Percentiles rank a stretch among this genome's conserved stretches.
These are phyloP conservation scores for Orbilia ellipsospora DNA, from an alignment of 2,329 filamentous ascomycete species.

Conservation along the genomic window DNA sequence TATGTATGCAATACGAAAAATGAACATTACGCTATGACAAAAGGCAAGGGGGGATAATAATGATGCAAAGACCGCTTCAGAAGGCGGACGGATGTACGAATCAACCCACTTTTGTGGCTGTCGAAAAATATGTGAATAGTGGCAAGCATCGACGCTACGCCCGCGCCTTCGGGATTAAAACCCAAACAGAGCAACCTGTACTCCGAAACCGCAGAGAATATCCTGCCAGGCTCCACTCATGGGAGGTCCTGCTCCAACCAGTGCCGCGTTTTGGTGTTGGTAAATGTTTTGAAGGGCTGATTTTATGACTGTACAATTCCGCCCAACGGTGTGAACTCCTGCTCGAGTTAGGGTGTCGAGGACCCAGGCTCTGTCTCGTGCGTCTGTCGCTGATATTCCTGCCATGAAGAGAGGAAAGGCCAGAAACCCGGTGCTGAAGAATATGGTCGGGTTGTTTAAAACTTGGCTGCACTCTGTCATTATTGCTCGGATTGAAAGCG, in stretches of 20 bases:
- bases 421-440: constrained; percentile 64
- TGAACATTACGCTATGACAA: constrained; percentile 30
- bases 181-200: constrained; percentile 54
- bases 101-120: constrained; percentile 5
- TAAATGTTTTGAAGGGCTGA: constrained; percentile 44
- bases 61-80: constrained; percentile 19
- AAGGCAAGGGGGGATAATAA: constrained; percentile 5
- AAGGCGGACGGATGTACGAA: constrained; percentile 32
- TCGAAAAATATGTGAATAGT: constrained; percentile 16
- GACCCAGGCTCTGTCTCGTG: constrained; percentile 64
- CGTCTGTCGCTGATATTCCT: constrained; percentile 64
- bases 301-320: constrained; percentile 51
- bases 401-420: constrained; percentile 70
- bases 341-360: constrained; percentile 64
- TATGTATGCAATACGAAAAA: constrained; percentile 23
- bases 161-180: constrained; percentile 33
- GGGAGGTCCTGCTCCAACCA: constrained; percentile 39
- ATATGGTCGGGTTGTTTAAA: constrained; percentile 59
- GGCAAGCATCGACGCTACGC: constrained; percentile 5
- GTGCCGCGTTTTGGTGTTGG: constrained; percentile 39
- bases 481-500: constrained; percentile 64
- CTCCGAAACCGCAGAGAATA: constrained; percentile 50
- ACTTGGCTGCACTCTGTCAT: constrained; percentile 57
- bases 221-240: constrained; percentile 48
- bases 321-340: constrained; percentile 45